Conservation (phyloP, 2,329 filamentous ascomycete species). For the Mycogone perniciosa region DNA sequence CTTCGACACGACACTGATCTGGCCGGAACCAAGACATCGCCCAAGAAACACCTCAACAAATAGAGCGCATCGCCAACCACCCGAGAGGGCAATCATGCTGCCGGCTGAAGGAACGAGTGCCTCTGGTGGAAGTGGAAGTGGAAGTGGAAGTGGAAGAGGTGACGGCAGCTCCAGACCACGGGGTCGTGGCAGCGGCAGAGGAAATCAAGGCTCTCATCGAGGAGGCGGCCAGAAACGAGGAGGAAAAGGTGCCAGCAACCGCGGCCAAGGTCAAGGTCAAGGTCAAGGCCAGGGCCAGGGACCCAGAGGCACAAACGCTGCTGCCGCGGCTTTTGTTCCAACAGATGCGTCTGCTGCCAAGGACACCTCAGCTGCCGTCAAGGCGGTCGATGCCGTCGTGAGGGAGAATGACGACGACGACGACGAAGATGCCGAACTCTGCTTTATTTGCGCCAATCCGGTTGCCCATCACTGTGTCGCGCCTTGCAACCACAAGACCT, state of each 20-base stretch:
- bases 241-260: slow-evolving; percentile 22
- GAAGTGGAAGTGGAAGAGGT: slow-evolving; percentile 13
- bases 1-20: too few species aligned
- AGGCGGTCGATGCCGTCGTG: slow-evolving; percentile 23
- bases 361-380: background rate
- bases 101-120: slow-evolving; percentile 1
- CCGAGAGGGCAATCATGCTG: background rate
- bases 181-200: slow-evolving; percentile 38
- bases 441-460: slow-evolving; percentile 94
- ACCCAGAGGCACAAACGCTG: slow-evolving; percentile 20
- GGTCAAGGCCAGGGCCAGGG: slow-evolving; percentile 27
- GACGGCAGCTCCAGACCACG: slow-evolving; percentile 32
- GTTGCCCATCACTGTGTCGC: slow-evolving; percentile 83
- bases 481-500: slow-evolving; percentile 93
- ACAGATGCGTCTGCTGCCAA: slow-evolving; percentile 7
- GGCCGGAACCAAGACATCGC: too few species aligned
- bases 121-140: slow-evolving; percentile 8
- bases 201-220: slow-evolving; percentile 23
- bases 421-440: slow-evolving; percentile 70
- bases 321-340: slow-evolving; percentile 16
- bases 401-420: slow-evolving; percentile 26
- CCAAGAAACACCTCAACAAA: too few species aligned
- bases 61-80: too few species aligned
- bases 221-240: slow-evolving; percentile 29
- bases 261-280: slow-evolving; percentile 28